Evolutionary conservation across 2,329 filamentous ascomycete genomes (phyloP), one percentile per base, ranked within the genome.

Genomic region (Fusarium sp.): DNA sequence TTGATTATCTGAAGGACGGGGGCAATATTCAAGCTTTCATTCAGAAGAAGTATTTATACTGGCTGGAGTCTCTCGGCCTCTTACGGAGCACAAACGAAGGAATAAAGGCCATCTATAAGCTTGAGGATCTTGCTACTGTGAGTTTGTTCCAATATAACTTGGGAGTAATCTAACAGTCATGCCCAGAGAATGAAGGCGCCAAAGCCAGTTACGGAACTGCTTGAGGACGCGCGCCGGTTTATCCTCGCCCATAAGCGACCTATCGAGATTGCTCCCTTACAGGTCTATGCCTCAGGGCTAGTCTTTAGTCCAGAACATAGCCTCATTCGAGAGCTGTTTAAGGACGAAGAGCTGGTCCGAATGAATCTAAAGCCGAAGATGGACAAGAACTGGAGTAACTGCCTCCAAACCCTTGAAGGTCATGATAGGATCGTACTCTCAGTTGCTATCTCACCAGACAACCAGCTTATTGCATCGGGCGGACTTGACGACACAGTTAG

Each of bases 71-170:
- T 20, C 21, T 37, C 0, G 6, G 21, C 7, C 21, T 50, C 0
- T 7, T 40, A 2, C 3, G 3, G 0, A 50, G 11, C 7, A 40
- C 6, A 12, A 6, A 0, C 0, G 30, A 40, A 12, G 48, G 48
- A 4, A 7, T 40, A 0, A 27, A 5, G 1, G 32, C 32, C 5
- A 18, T 50, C 0, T 6, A 27, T 0, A 50, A 27, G 11, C 32
- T 50, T 0, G 21, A 40, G 16, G 16, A 14, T 13, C 7, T 51
- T 11, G 48, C 18, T 37, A 12, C 12, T 4, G 48, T 27, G 6
- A 50, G 32, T 25, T n/a, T n/a, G n/a, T n/a, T n/a, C n/a, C n/a
- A n/a, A n/a, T n/a, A n/a, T n/a, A n/a, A n/a, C n/a, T n/a, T n/a
- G n/a, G n/a, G n/a, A n/a, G n/a, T n/a, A n/a, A n/a, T n/a, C 34